Conservation (phyloP, 2,329 filamentous ascomycete species). For the Calonectria pseudoreteaudii region DNA sequence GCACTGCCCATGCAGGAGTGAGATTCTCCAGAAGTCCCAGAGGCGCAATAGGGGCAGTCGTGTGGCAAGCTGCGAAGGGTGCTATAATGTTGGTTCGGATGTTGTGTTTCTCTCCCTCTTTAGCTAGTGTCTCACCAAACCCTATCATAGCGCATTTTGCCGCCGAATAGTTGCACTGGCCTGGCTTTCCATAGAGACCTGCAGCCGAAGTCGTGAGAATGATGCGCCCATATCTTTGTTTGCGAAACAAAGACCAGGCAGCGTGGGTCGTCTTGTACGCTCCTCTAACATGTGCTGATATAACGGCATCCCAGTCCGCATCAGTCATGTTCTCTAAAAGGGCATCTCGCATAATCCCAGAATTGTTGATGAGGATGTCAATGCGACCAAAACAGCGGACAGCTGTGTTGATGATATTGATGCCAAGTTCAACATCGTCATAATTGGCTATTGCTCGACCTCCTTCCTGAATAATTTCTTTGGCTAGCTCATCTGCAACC, state of each 20-base stretch:
- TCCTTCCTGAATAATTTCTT: conserved; percentile 86
- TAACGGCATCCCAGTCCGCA: conserved; percentile 94
- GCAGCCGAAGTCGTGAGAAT: conserved; percentile 98
- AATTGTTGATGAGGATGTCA: conserved; percentile 97
- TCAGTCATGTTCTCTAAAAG: conserved; percentile 99
- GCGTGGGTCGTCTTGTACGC: conserved; percentile 95
- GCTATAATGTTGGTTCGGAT: conserved; percentile 95
- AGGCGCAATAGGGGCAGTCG: conserved; percentile 95
- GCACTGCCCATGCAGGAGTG: conserved; percentile 95
- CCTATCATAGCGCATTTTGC: conserved; percentile 96
- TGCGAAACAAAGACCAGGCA: conserved; percentile 96
- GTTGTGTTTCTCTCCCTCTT: conserved; percentile 98
- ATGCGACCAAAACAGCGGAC: conserved; percentile 85
- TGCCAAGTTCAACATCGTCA: conserved; percentile 91
- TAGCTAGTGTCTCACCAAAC: conserved; percentile 97
- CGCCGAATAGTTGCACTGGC: conserved; percentile 95
- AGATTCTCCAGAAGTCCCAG: conserved; percentile 86
- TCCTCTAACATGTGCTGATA: conserved; percentile 90
- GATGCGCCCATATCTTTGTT: conserved; percentile 96
- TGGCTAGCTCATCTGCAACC: conserved; percentile 85
- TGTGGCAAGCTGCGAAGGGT: conserved; percentile 91
- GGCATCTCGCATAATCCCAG: conserved; percentile 91
- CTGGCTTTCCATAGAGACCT: conserved; percentile 94
- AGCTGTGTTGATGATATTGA: conserved; percentile 91
- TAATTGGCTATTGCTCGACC: conserved; percentile 98